Percentiles rank a stretch among this genome's conserved stretches.
Evolutionary conservation across 2,329 filamentous ascomycete species (phyloP).

Genomic region (Ophioceras dolichostomum): DNA sequence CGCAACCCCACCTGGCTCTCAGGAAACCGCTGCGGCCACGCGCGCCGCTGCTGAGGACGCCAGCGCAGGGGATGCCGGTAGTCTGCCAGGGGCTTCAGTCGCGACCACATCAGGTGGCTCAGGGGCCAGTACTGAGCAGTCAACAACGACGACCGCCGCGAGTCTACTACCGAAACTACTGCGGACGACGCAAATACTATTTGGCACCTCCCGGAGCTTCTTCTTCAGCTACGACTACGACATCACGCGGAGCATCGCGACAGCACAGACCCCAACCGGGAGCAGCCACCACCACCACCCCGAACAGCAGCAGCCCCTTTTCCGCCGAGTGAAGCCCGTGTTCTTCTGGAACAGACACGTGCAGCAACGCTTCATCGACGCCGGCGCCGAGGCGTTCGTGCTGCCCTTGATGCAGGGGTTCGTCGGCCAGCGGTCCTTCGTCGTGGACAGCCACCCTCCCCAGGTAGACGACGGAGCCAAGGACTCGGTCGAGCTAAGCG

Average conservation of each 20-base stretch:
- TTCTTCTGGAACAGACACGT: slow-evolving; percentile 91
- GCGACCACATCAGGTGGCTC: no score
- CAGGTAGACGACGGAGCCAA: slow-evolving; percentile 34
- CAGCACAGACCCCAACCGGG: slow-evolving; percentile 15
- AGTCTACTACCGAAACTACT: slow-evolving; percentile 72
- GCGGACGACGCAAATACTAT: slow-evolving; percentile 71
- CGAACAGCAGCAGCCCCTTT: slow-evolving; percentile 38
- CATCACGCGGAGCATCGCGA: slow-evolving; percentile 56
- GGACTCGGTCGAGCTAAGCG: slow-evolving; percentile 28
- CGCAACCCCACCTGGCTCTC: no score
- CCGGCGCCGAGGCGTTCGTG: slow-evolving; percentile 57
- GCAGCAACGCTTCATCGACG: slow-evolving; percentile 58
- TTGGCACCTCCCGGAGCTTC: slow-evolving; percentile 72
- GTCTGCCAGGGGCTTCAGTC: no score
- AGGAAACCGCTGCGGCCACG: slow-evolving; percentile 13
- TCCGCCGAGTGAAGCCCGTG: slow-evolving; percentile 59
- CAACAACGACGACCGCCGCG: slow-evolving; percentile 27
- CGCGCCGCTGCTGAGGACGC: not conserved
- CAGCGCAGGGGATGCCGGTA: not conserved
- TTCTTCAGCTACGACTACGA: slow-evolving; percentile 95
- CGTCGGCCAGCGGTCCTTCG: slow-evolving; percentile 74
- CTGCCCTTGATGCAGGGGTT: slow-evolving; percentile 91
- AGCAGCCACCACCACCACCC: not conserved
- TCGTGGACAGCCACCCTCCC: slow-evolving; percentile 50
- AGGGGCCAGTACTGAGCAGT: no score